Evolutionary conservation across 23 red algal genomes (phyloP).

Genomic region (Pyropia haitanensis): DNA sequence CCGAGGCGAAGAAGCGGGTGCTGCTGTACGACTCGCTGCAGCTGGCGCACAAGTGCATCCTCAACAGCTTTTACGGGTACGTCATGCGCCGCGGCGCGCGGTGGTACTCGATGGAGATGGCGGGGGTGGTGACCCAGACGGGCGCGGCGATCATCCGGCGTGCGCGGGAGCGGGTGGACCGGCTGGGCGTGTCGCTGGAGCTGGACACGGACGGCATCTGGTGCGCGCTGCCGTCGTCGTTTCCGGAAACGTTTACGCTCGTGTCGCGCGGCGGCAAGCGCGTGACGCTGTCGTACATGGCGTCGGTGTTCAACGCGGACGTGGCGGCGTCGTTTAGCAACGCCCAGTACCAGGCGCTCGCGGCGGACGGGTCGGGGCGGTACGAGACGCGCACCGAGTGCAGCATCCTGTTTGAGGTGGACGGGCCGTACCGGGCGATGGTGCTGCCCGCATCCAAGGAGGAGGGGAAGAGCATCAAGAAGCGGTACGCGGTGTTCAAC

Average conservation of each 20-base stretch:
- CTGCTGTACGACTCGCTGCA: conserved; percentile 94
- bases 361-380: conserved; percentile 21
- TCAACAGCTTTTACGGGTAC: conserved; percentile 99
- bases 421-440: conserved; percentile 97
- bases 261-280: conserved; percentile 31
- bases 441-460: conserved; percentile 88
- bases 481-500: conserved; percentile 99
- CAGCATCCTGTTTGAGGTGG: conserved; percentile 94
- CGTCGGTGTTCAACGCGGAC: conserved; percentile 77
- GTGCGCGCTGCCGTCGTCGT: conserved; percentile 79
- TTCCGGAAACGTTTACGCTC: conserved; percentile 80
- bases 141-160: conserved; percentile 83
- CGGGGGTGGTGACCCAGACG: conserved; percentile 95
- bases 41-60: conserved; percentile 95
- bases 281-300: conserved; percentile 59
- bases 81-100: conserved; percentile 89
- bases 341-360: conserved; percentile 88
- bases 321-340: conserved; percentile 85
- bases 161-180: conserved; percentile 88
- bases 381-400: conserved; percentile 75
- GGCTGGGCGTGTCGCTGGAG: conserved; percentile 84
- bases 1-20: conserved; percentile 54
- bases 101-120: conserved; percentile 99
- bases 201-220: conserved; percentile 99
- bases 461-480: conserved; percentile 96